These are phyloP conservation scores for Metschnikowia peoriensis DNA, from an alignment of 805 yeast genomes.

Conservation along the genomic window DNA sequence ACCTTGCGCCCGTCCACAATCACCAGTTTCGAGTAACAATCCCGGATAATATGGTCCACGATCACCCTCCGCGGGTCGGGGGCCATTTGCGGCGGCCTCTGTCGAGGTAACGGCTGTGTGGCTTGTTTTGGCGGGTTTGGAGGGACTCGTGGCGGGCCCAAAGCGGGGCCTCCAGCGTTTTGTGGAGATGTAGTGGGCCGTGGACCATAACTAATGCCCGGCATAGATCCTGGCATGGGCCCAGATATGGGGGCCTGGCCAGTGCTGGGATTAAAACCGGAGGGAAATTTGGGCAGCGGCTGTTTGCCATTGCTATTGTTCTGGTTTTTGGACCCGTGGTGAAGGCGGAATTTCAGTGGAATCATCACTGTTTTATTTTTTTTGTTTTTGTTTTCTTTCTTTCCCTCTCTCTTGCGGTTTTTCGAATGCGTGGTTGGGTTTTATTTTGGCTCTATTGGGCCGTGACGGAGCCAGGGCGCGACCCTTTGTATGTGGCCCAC, in stretches of 20 bases:
- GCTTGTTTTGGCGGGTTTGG: neutral
- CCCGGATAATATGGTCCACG: conserved; percentile 34
- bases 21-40: conserved; percentile 35
- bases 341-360: conserved; percentile 13
- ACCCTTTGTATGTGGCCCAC: too few relatives aligned
- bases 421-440: too few relatives aligned
- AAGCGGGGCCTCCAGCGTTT: neutral
- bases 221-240: conserved; percentile 2
- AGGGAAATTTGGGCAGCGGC: neutral
- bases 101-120: conserved; percentile 6
- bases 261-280: neutral
- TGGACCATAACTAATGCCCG: neutral
- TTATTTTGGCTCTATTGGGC: too few relatives aligned
- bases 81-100: conserved; percentile 5
- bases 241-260: neutral
- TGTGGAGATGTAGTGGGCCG: neutral
- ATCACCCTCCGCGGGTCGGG: conserved; percentile 21
- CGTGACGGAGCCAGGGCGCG: too few relatives aligned
- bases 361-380: conserved; percentile 2
- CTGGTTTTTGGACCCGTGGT: conserved; percentile 5
- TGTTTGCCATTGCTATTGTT: neutral
- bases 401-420: too few relatives aligned
- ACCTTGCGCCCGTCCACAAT: conserved; percentile 16
- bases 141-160: neutral
- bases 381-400: neutral